Evolutionary conservation across 768 basidiomycete species (phyloP), one percentile per base, ranked within the genome.

Genomic region (Multifurca ochricompacta): DNA sequence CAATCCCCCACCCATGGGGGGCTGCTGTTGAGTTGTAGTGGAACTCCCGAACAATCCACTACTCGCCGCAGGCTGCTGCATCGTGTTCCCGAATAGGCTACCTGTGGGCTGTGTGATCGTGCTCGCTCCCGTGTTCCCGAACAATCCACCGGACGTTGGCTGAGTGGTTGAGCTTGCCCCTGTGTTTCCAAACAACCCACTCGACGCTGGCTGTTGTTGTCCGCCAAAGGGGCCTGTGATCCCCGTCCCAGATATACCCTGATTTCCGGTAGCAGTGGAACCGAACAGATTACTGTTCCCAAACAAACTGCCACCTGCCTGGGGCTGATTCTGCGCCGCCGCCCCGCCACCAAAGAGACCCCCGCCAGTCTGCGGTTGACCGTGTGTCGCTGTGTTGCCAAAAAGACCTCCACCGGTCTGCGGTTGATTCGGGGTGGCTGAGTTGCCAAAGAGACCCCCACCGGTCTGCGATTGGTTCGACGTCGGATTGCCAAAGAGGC

Each of bases 271-370:
- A 3, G 27, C 6, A 47, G 30, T 27, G 6, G 58, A 32, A 40
- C 58, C 60, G 28, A 61, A 61, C n/a, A 65, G 48, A 19, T 70
- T 62, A n/a, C 59, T 57, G 44, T 36, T 65, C 8, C 68, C 67
- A 53, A 68, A 69, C 54, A 70, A 48, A 6, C 69, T 64, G 10
- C 66, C 64, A 16, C 66, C 57, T 3, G 63, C 32, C 40, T 45
- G 47, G 35, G 54, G 54, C 39, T 50, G 59, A 10, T 25, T 48
- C 28, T 46, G 40, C 27, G 34, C 23, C 28, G 48, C 30, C 14
- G 50, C 10, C n/a, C 27, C 32, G 13, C 55, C 4, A 6, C 58
- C 53, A 46, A 59, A 54, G n/a, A 59, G 53, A 18, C 58, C 54
- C 1, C 51, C 51, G 9, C 53, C 43, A 8, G 48, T 25, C 31